Evolutionary conservation across 768 basidiomycete species (phyloP), one percentile per base, ranked within the genome.

Genomic region (Rhodotorula taiwanensis): DNA sequence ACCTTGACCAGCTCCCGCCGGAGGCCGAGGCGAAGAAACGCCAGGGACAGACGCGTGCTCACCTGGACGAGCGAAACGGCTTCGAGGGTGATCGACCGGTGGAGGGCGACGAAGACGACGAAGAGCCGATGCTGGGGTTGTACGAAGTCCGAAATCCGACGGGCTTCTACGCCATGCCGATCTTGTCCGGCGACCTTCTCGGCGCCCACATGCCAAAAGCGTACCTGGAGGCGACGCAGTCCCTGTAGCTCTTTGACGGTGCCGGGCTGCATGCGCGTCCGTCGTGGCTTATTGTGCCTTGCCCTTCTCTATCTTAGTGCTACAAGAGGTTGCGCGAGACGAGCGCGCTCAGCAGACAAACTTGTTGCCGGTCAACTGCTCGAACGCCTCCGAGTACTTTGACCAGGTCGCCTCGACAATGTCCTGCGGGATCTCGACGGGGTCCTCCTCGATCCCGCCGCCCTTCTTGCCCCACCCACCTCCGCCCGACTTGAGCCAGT

Each of bases 321-420:
- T 23, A 45, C 21, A n/a, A 21, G 44, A 45, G 23, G n/a, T n/a
- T n/a, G n/a, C n/a, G n/a, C n/a, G 44, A n/a, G 44, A 45, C 6
- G 13, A n/a, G 23, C 43, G 43, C 43, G 13, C 23, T 23, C 36
- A 58, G 3, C 49, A 49, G 27, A 36, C 58, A 36, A 69, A 74
- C 48, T 70, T 68, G 28, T 41, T 60, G 3, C 79, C 78, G 59
- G 78, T 78, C 10, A 79, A 70, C 64, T 74, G 53, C 67, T 78
- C 75, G 58, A 71, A 78, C 3, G 86, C 91, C 72, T 93, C 89
- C 63, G 80, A 77, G 75, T 98, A 98, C 76, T 89, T 82, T 62
- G 80, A 75, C 72, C 78, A 82, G 10, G 93, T 97, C 55, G 86
- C 88, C 62, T 80, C 73, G 8, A 95, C 85, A 4, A 95, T 85